Conservation (phyloP, 192 early-diverging fungal genomes). For the Mortierella alpina region DNA sequence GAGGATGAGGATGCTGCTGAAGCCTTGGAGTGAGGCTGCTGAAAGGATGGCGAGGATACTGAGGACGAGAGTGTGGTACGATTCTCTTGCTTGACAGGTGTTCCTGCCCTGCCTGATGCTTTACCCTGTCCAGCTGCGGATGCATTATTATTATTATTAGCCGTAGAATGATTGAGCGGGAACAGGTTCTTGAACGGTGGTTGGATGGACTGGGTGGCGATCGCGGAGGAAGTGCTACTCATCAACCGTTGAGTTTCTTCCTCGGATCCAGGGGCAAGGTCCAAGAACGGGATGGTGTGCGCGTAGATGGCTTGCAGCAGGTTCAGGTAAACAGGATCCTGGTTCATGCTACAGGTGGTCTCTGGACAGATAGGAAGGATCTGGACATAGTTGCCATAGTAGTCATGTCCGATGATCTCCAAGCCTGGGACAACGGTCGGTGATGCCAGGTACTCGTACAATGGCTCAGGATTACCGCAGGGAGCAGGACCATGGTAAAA, state of each 20-base stretch:
- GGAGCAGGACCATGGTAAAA: conserved; percentile 46
- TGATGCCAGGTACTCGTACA: conserved; percentile 48
- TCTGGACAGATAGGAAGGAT: conserved; percentile 52
- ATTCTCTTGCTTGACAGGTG: neutral
- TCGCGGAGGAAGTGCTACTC: conserved; percentile 35
- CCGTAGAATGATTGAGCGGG: conserved; percentile 11
- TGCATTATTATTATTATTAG: neutral
- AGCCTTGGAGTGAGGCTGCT: neutral
- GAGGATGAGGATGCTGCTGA: neutral
- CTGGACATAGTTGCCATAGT: conserved; percentile 48
- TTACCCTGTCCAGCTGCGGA: neutral
- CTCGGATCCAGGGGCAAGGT: conserved; percentile 43
- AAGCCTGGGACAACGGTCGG: conserved; percentile 44
- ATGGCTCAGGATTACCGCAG: conserved; percentile 41
- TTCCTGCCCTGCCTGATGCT: neutral
- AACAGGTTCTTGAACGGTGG: conserved; percentile 49
- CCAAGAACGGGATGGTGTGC: conserved; percentile 45
- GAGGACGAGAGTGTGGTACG: conserved; percentile 11
- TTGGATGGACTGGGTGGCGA: conserved; percentile 45
- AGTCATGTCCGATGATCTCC: conserved; percentile 50
- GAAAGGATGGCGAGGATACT: conserved; percentile 27
- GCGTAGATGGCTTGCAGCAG: conserved; percentile 48
- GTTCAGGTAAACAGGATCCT: conserved; percentile 48
- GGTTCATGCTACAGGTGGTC: conserved; percentile 51
- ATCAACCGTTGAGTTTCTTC: conserved; percentile 37